These are phyloP conservation scores for Russula ochroleuca DNA, from an alignment of 768 basidiomycete species.

Conservation along the genomic window DNA sequence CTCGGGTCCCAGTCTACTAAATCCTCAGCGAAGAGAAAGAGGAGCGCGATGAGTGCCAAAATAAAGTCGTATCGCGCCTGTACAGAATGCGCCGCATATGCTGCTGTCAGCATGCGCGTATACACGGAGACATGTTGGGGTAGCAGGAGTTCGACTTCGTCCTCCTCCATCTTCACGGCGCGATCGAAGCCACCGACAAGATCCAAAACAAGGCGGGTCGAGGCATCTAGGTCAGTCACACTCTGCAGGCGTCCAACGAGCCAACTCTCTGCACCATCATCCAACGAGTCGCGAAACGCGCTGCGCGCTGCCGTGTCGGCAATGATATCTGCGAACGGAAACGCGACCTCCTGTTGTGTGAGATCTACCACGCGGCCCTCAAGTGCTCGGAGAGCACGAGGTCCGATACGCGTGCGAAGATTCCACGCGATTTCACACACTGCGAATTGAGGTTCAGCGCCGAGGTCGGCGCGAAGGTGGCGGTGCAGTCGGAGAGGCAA, in stretches of 20 bases:
- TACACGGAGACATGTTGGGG: slow-evolving; percentile 57
- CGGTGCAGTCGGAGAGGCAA: slow-evolving; percentile 56
- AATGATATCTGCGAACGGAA: slow-evolving; percentile 71
- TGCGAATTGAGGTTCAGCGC: slow-evolving; percentile 49
- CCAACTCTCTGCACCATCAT: slow-evolving; percentile 59
- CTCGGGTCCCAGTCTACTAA: slow-evolving; percentile 60
- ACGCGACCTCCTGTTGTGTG: slow-evolving; percentile 72
- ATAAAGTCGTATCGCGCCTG: slow-evolving; percentile 74
- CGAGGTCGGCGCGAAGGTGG: slow-evolving; percentile 42
- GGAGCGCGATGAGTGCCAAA: slow-evolving; percentile 56
- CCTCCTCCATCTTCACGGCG: slow-evolving; percentile 70
- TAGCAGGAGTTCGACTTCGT: slow-evolving; percentile 54
- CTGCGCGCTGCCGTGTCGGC: slow-evolving; percentile 56
- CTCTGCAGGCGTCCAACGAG: slow-evolving; percentile 55
- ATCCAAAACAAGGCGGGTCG: slow-evolving; percentile 57
- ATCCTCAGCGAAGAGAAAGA: slow-evolving; percentile 68
- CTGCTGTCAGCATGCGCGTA: slow-evolving; percentile 56
- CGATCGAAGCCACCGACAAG: slow-evolving; percentile 66
- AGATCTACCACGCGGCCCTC: slow-evolving; percentile 60
- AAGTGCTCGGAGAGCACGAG: slow-evolving; percentile 35
- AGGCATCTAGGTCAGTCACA: slow-evolving; percentile 52
- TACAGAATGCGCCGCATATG: slow-evolving; percentile 58
- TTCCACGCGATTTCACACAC: slow-evolving; percentile 62
- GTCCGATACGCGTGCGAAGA: slow-evolving; percentile 52
- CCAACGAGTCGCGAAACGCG: slow-evolving; percentile 52